Conservation (phyloP, 1,139 yeast genomes). For the Nakaseomyces delphensis region DNA sequence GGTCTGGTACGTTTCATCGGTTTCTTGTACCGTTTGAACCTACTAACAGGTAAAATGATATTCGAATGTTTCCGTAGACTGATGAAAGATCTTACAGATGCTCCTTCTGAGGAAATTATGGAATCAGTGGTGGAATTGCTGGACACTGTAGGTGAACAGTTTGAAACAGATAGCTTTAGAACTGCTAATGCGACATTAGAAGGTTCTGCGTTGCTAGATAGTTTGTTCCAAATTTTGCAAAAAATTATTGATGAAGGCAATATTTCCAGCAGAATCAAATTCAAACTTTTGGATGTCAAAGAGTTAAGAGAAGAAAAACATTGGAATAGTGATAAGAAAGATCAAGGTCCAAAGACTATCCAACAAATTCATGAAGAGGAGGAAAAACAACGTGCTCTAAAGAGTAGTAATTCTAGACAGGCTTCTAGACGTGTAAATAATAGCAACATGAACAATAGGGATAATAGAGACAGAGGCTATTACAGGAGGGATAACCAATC, state of each 20-base stretch:
- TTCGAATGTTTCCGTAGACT: slow-evolving; percentile 52
- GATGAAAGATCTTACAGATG: slow-evolving; percentile 50
- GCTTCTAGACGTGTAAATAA: slow-evolving; percentile 26
- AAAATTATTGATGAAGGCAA: slow-evolving; percentile 47
- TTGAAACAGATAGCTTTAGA: slow-evolving; percentile 41
- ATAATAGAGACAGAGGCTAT: slow-evolving; percentile 13
- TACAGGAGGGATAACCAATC: slow-evolving; percentile 20
- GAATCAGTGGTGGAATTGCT: slow-evolving; percentile 83
- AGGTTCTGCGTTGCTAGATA: slow-evolving; percentile 41
- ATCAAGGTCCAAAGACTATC: slow-evolving; percentile 87
- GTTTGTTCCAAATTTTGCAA: slow-evolving; percentile 54
- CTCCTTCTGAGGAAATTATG: slow-evolving; percentile 83
- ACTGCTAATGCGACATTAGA: slow-evolving; percentile 24
- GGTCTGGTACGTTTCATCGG: slow-evolving; percentile 95
- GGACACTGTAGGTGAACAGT: slow-evolving; percentile 73
- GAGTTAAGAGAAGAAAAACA: slow-evolving; percentile 53
- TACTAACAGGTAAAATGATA: slow-evolving; percentile 72
- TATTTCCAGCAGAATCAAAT: slow-evolving; percentile 72
- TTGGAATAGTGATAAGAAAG: slow-evolving; percentile 40
- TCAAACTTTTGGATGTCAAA: slow-evolving; percentile 80
- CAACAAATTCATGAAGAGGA: slow-evolving; percentile 80
- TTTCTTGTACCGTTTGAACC: slow-evolving; percentile 71
- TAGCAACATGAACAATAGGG: slow-evolving; percentile 6
- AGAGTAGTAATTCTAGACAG: slow-evolving; percentile 24
- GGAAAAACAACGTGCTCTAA: slow-evolving; percentile 41